A percentile compares a stretch with the other conserved stretches of the same genome.
phyloP scores from a whole-genome alignment of 371 early-diverging fungal species.

The Rhizopus arrhizus region DNA sequence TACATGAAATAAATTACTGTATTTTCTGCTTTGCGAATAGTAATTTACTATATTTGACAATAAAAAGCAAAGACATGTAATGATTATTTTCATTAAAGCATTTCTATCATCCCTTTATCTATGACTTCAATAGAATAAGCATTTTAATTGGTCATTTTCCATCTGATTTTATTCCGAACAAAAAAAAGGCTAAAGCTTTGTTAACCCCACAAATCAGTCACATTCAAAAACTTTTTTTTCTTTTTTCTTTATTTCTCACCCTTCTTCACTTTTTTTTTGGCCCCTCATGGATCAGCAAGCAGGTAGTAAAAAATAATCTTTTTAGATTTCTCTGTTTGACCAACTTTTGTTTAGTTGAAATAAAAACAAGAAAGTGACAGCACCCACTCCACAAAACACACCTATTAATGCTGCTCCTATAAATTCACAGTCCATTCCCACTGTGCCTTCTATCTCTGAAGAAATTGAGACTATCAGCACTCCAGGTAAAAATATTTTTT shows the following conservation, averaged over 20 bases:
- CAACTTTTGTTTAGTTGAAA: constrained; percentile 27
- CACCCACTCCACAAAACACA: constrained; percentile 55
- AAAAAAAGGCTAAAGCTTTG: no score
- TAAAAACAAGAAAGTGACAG: constrained; percentile 48
- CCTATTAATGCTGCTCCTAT: constrained; percentile 53
- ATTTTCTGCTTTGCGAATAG: no score
- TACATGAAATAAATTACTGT: no score
- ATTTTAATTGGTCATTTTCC: no score
- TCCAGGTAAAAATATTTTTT: constrained; percentile 27
- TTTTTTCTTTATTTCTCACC: constrained; percentile 14
- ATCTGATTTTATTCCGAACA: not conserved
- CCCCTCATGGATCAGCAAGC: constrained; percentile 36
- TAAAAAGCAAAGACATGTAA: no score
- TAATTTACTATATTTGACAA: no score
- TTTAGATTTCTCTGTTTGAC: not conserved
- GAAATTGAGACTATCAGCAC: constrained; percentile 51
- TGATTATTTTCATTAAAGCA: no score
- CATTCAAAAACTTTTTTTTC: constrained; percentile 13
- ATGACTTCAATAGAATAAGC: no score
- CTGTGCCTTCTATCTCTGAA: constrained; percentile 48
- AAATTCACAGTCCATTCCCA: constrained; percentile 43
- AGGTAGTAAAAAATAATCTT: constrained; percentile 20
- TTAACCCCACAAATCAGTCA: not conserved
- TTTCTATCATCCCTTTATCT: no score
- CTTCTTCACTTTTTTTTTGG: constrained; percentile 11